Evolutionary conservation across 192 early-diverging fungal genomes (phyloP).

Genomic region (Mortierella claussenii): DNA sequence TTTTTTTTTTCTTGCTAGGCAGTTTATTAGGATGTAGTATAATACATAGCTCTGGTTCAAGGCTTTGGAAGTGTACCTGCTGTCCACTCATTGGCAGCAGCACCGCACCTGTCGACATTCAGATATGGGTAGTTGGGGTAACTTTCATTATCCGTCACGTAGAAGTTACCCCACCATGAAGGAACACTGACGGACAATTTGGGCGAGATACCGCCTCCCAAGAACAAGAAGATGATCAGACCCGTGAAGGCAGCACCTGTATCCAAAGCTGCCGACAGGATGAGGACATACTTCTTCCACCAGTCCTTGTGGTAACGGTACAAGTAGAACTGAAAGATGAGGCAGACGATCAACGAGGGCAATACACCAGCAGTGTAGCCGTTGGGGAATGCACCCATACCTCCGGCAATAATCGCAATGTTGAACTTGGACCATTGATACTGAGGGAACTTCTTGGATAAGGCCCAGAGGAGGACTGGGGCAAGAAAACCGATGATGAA

Average conservation of each 20-base stretch:
- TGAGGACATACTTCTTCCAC: constrained; percentile 76
- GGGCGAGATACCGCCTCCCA: constrained; percentile 56
- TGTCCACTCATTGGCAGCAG: constrained; percentile 11
- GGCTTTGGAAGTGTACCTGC: constrained; percentile 12
- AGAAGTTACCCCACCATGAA: constrained; percentile 41
- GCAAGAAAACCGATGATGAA: constrained; percentile 48
- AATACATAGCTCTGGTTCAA: background rate
- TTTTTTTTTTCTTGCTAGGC: background rate
- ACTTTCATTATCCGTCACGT: background rate
- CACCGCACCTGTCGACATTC: constrained; percentile 36
- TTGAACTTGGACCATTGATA: constrained; percentile 57
- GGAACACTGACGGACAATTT: constrained; percentile 5
- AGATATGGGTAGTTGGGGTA: constrained; percentile 11
- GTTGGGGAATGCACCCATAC: constrained; percentile 59
- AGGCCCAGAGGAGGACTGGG: constrained; percentile 34
- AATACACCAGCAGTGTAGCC: constrained; percentile 54
- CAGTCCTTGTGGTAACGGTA: constrained; percentile 60
- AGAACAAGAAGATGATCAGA: constrained; percentile 59
- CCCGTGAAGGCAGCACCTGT: constrained; percentile 62
- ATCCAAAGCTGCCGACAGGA: constrained; percentile 73
- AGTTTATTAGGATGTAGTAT: too few species aligned
- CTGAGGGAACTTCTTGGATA: constrained; percentile 52
- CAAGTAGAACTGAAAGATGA: constrained; percentile 64
- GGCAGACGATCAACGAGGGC: constrained; percentile 23
- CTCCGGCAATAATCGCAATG: constrained; percentile 62